Evolutionary conservation across 345 rosid genomes (phyloP), one percentile per base, ranked within the genome.

Genomic region (Salix caprea): DNA sequence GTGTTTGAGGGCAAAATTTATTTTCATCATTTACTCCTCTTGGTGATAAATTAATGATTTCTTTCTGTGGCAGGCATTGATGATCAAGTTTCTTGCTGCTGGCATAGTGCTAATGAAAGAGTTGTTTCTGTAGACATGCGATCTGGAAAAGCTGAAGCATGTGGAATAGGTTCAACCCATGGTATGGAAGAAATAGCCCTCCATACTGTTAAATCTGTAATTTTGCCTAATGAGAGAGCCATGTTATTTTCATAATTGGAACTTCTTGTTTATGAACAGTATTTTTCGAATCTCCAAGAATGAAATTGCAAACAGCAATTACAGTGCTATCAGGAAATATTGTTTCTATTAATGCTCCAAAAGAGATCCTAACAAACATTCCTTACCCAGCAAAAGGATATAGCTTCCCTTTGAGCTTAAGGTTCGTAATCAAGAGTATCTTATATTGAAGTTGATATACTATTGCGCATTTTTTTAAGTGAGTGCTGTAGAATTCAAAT

Each of bases 331-430:
- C 88, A 68, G 88, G 92, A 76, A 84, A 84, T 76, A 62, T 83
- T 60, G 80, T 92, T 78, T 77, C 82, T 39, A 81, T 92, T 81
- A 87, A 86, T 81, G 91, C 95, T 68, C 97, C 98, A 36, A 84
- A 80, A 81, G 94, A 87, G 88, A 87, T 85, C 75, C 85, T 91
- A 37, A 87, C 96, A 73, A 94, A 94, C 83, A 88, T 84, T 78
- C 94, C 96, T 62, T 84, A 85, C 86, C 97, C 95, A 23, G 68
- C 83, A 11, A 87, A 87, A 79, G 97, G 98, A 80, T 94, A 86
- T 79, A 84, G 76, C 76, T 94, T 94, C 85, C 39, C 86, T 42
- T 90, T 94, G 82, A 91, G 86, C 80, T 86, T 91, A 87, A 88
- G 95, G 98, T 94, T 34, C 77, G 88, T 77, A 64, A 62, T 12